A percentile compares a stretch with the other conserved stretches of the same genome.
Conservation (phyloP, 331 rosid genomes). For the Dryas integrifolia region DNA sequence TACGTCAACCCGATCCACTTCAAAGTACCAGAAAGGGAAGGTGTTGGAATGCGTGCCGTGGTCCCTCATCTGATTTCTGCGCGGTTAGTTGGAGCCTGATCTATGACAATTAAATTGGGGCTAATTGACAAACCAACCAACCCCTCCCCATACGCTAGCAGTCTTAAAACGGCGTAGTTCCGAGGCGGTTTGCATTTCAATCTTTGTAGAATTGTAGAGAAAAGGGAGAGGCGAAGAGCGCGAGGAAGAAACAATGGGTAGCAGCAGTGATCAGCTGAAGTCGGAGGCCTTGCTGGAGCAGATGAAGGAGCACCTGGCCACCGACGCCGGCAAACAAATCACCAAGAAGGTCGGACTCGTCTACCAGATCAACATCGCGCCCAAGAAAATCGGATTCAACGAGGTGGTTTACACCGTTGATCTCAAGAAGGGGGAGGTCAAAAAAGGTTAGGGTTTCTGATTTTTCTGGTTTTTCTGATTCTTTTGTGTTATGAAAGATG, state of each 20-base stretch:
- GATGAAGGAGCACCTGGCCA: slow-evolving; percentile 69
- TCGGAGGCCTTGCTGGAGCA: slow-evolving; percentile 65
- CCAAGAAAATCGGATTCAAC: slow-evolving; percentile 85
- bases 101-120: not conserved
- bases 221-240: not conserved
- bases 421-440: slow-evolving; percentile 85
- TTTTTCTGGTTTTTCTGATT: not conserved
- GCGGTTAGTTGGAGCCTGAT: slow-evolving; percentile 11
- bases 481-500: not conserved
- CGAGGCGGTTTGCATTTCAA: not conserved
- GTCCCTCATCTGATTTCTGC: not conserved
- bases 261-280: slow-evolving; percentile 41
- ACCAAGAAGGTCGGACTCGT: slow-evolving; percentile 59
- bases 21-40: not conserved
- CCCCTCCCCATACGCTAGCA: not conserved
- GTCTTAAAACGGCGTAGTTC: slow-evolving; percentile 2
- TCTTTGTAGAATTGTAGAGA: not conserved
- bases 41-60: slow-evolving; percentile 1
- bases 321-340: slow-evolving; percentile 71
- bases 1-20: not conserved
- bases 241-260: slow-evolving; percentile 3
- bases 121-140: not conserved
- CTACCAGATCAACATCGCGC: slow-evolving; percentile 79
- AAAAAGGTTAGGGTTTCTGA: slow-evolving; percentile 52
- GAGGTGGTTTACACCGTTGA: slow-evolving; percentile 74